phyloP scores from a whole-genome alignment of 345 rosid genomes.

The Bruguiera parviflora region DNA sequence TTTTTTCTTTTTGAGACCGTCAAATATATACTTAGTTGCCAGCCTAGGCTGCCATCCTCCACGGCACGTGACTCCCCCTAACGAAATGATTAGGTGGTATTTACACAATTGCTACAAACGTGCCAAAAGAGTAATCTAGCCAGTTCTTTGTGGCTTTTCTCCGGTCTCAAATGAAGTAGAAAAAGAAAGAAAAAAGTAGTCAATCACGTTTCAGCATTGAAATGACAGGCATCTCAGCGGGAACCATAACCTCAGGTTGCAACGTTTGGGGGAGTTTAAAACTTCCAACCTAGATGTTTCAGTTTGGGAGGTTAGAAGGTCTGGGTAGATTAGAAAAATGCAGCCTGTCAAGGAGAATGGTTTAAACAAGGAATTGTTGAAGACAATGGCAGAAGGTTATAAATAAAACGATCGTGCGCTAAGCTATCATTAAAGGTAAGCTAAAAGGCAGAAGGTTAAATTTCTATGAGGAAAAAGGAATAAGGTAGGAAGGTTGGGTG shows the following conservation, averaged over 20 bases:
- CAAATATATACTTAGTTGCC: background rate
- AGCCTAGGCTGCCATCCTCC: background rate
- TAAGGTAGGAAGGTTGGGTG: slow-evolving; percentile 19
- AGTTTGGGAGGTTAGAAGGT: too few relatives aligned
- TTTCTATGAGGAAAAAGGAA: background rate
- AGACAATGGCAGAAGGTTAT: too few relatives aligned
- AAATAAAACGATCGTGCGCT: slow-evolving; percentile 2
- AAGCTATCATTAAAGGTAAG: slow-evolving; percentile 17
- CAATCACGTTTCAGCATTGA: too few relatives aligned
- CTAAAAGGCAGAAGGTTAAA: background rate
- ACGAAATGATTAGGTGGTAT: background rate
- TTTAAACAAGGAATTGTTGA: background rate
- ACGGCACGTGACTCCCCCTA: background rate
- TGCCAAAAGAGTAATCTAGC: slow-evolving; percentile 14
- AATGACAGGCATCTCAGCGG: too few relatives aligned
- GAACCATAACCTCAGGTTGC: too few relatives aligned
- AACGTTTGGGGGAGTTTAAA: too few relatives aligned
- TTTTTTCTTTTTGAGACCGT: too few relatives aligned
- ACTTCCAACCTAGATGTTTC: too few relatives aligned
- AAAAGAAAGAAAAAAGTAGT: too few relatives aligned
- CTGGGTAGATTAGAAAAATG: background rate
- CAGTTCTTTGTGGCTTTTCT: too few relatives aligned
- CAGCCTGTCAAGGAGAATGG: background rate
- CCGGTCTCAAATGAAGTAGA: too few relatives aligned
- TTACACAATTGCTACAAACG: slow-evolving; percentile 1